Percentiles rank a stretch among this genome's conserved stretches.
Conservation (phyloP, 1,284 basidiomycete species). For the Takashimella koratensis region DNA sequence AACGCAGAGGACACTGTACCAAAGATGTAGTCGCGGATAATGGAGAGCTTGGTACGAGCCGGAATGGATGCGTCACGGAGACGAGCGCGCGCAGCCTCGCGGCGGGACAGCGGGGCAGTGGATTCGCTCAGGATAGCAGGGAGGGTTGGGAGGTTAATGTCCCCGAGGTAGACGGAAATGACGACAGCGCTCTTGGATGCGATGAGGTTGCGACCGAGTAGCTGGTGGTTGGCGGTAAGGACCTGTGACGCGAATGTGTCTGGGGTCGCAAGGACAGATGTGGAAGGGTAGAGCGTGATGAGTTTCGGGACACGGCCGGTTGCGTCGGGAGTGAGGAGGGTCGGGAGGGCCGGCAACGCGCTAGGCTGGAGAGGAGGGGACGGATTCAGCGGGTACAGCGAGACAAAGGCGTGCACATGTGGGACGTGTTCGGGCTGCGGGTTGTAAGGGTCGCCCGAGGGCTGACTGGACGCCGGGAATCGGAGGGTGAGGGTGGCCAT, state of each 20-base stretch:
- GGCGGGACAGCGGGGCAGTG: constrained; percentile 19
- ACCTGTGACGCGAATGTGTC: constrained; percentile 43
- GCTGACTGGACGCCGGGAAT: constrained; percentile 30
- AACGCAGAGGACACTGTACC: constrained; percentile 11
- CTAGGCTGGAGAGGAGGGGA: constrained; percentile 36
- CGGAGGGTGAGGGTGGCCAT: constrained; percentile 45
- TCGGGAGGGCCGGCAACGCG: constrained; percentile 44
- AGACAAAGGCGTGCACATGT: constrained; percentile 44
- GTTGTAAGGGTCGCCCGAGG: constrained; percentile 37
- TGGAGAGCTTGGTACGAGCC: constrained; percentile 21
- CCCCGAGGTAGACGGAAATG: constrained; percentile 38
- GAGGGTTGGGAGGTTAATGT: constrained; percentile 35
- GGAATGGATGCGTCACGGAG: constrained; percentile 18
- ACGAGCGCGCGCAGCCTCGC: constrained; percentile 29
- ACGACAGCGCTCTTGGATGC: constrained; percentile 27
- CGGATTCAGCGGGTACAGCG: constrained; percentile 44
- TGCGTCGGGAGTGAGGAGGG: constrained; percentile 29
- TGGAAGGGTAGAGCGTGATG: constrained; percentile 44
- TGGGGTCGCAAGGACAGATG: constrained; percentile 35
- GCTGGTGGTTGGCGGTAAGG: constrained; percentile 34
- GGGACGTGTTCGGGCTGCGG: constrained; percentile 34
- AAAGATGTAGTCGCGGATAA: constrained; percentile 33
- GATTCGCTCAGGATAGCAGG: constrained; percentile 33
- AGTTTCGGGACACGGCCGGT: constrained; percentile 28
- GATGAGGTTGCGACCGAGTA: constrained; percentile 39